These are phyloP conservation scores for Solanum sitiens DNA, from an alignment of 257 asterid species.

Conservation along the genomic window DNA sequence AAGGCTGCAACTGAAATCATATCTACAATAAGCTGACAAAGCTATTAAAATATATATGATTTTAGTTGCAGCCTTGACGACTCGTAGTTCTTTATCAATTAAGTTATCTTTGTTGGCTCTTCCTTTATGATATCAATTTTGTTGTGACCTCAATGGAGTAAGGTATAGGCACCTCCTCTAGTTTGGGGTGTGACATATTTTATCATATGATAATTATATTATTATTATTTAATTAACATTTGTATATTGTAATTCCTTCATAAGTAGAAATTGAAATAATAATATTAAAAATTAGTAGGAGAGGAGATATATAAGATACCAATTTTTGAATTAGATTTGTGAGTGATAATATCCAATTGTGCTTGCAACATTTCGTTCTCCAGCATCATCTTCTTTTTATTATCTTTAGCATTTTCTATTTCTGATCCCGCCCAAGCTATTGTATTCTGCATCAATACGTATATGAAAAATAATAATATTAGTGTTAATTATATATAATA, in stretches of 20 bases:
- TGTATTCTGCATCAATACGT: not conserved
- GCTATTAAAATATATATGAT: no score
- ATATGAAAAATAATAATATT: not conserved
- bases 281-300: not conserved
- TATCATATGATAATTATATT: not conserved
- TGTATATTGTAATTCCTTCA: not conserved
- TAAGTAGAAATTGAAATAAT: not conserved
- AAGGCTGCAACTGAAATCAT: no score
- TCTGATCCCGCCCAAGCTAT: not conserved
- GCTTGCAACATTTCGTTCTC: slow-evolving; percentile 1
- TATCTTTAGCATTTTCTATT: not conserved
- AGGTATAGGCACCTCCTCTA: not conserved
- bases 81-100: no score
- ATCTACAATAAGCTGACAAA: no score
- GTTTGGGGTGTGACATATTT: not conserved
- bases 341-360: not conserved
- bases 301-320: not conserved
- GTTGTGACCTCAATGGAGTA: not conserved
- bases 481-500: not conserved
- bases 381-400: not conserved
- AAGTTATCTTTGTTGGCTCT: no score
- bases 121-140: no score
- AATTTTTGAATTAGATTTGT: not conserved
- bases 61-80: no score
- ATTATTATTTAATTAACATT: not conserved